phyloP scores from a whole-genome alignment of 1,284 basidiomycete species.

The Trichosporon sp. region DNA sequence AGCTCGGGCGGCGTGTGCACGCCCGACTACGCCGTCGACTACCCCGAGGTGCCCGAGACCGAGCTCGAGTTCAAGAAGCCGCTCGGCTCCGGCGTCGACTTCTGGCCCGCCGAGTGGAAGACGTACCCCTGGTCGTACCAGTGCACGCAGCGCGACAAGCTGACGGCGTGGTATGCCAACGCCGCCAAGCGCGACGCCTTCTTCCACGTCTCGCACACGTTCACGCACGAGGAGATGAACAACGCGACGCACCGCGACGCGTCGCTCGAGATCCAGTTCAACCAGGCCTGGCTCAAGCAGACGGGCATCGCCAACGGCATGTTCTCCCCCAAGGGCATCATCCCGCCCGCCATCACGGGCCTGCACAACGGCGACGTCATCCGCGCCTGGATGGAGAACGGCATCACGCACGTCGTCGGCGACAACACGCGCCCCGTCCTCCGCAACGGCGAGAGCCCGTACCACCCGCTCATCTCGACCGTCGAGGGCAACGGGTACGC shows the following conservation, averaged over 20 bases:
- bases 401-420: conserved; percentile 12
- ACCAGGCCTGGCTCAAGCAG: conserved; percentile 13
- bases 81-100: conserved; percentile 6
- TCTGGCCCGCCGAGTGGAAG: conserved; percentile 7
- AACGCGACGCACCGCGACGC: conserved; percentile 12
- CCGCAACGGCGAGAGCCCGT: neutral
- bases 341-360: conserved; percentile 15
- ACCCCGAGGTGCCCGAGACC: neutral
- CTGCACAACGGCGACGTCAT: conserved; percentile 16
- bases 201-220: conserved; percentile 14
- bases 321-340: conserved; percentile 8
- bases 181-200: conserved; percentile 7
- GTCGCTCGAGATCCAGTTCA: conserved; percentile 13
- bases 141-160: conserved; percentile 3
- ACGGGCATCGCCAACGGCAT: conserved; percentile 2
- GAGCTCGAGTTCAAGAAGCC: conserved; percentile 13
- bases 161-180: conserved; percentile 6
- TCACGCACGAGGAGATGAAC: conserved; percentile 12
- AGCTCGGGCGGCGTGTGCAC: neutral
- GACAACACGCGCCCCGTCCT: conserved; percentile 15
- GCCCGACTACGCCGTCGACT: conserved; percentile 8
- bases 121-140: conserved; percentile 2
- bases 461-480: conserved; percentile 10
- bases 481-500: conserved; percentile 8
- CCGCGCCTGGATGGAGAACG: conserved; percentile 11